phyloP scores from a whole-genome alignment of 192 early-diverging fungal species.

The Nowakowskiella sp. region DNA sequence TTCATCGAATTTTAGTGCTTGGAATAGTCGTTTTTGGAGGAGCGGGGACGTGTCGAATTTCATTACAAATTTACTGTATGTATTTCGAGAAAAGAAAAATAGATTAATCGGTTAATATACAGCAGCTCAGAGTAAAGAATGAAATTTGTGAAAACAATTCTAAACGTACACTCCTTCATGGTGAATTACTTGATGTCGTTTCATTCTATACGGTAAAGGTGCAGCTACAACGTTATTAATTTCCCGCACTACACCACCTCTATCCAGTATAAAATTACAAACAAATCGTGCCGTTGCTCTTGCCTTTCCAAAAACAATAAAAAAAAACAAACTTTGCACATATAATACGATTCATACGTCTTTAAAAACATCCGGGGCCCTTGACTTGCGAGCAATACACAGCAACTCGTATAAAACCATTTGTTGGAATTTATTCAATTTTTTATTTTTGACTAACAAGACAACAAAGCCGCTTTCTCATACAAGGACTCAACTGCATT shows the following conservation, averaged over 20 bases:
- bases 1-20: slow-evolving; percentile 32
- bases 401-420: too few relatives aligned
- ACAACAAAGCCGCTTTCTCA: slow-evolving; percentile 60
- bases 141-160: slow-evolving; percentile 14
- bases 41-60: slow-evolving; percentile 34
- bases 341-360: too few relatives aligned
- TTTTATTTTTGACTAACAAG: background rate
- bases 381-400: too few relatives aligned
- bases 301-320: too few relatives aligned
- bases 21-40: slow-evolving; percentile 22
- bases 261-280: too few relatives aligned
- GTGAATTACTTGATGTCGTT: slow-evolving; percentile 71
- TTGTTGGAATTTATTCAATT: too few relatives aligned
- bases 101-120: too few relatives aligned
- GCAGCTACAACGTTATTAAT: slow-evolving; percentile 65
- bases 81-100: too few relatives aligned
- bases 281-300: too few relatives aligned
- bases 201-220: slow-evolving; percentile 73
- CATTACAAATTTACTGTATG: slow-evolving; percentile 31
- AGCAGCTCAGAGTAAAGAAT: too few relatives aligned
- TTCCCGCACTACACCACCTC: slow-evolving; percentile 76
- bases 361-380: too few relatives aligned
- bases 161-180: slow-evolving; percentile 18
- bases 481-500: slow-evolving; percentile 94
- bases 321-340: too few relatives aligned